phyloP scores from a whole-genome alignment of 352 stramenopile species.

The Globisporangium solare region DNA sequence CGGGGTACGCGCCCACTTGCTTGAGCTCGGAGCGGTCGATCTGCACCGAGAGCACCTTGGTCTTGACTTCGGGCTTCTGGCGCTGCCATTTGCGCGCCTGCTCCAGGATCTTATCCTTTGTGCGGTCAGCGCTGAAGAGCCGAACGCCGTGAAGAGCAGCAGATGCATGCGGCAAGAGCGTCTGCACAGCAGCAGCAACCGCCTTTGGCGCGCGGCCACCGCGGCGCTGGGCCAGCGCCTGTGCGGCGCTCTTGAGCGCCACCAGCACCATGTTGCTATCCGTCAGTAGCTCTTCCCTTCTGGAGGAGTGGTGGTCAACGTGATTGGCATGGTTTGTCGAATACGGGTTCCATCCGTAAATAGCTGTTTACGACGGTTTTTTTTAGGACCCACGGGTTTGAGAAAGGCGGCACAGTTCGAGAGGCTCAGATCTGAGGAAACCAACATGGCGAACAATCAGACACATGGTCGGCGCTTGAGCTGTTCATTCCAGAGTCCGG shows the following conservation, averaged over 20 bases:
- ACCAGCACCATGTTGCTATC: slow-evolving; percentile 3
- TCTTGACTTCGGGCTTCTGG: slow-evolving; percentile 39
- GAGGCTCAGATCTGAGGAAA: too few species aligned
- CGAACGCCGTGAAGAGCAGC: neutral
- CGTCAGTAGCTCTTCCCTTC: too few species aligned
- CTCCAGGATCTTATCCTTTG: slow-evolving; percentile 19
- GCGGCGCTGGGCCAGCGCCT: slow-evolving; percentile 3
- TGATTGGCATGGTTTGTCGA: too few species aligned
- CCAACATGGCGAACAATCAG: too few species aligned
- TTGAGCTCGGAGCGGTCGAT: slow-evolving; percentile 77
- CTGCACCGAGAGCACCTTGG: slow-evolving; percentile 53
- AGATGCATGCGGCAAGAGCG: neutral
- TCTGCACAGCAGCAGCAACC: neutral
- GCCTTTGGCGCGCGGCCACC: neutral
- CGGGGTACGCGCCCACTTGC: slow-evolving; percentile 27
- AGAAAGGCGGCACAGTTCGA: too few species aligned
- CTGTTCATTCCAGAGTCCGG: too few species aligned
- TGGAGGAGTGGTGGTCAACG: too few species aligned
- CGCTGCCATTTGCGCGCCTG: slow-evolving; percentile 62
- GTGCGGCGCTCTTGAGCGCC: neutral
- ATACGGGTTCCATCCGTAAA: too few species aligned
- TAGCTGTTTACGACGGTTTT: too few species aligned
- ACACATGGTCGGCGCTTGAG: too few species aligned
- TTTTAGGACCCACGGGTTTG: too few species aligned
- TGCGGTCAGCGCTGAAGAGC: slow-evolving; percentile 17